Conservation (phyloP, 768 basidiomycete genomes). For the Podaxis rugospora region DNA sequence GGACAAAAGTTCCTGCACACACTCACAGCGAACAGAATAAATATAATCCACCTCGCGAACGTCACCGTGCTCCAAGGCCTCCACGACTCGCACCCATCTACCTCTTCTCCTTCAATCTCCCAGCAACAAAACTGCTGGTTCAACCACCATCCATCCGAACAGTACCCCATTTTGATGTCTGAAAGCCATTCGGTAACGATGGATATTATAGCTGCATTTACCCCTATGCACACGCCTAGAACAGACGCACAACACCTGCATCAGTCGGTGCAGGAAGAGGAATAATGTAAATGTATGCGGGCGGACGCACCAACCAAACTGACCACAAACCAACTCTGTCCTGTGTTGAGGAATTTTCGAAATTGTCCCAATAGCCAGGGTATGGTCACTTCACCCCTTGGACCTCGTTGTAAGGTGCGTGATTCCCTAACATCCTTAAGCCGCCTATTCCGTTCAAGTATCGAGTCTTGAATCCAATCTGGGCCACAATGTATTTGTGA, state of each 20-base stretch:
- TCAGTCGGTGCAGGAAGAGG: neutral
- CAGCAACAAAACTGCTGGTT: slow-evolving; percentile 98
- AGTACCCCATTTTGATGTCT: slow-evolving; percentile 97
- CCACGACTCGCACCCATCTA: slow-evolving; percentile 88
- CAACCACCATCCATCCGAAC: slow-evolving; percentile 96
- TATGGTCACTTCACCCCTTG: slow-evolving; percentile 46
- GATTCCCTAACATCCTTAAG: slow-evolving; percentile 53
- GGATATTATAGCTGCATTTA: slow-evolving; percentile 92
- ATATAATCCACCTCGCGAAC: slow-evolving; percentile 75
- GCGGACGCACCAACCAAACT: slow-evolving; percentile 74
- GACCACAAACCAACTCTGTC: slow-evolving; percentile 91
- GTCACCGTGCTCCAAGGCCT: slow-evolving; percentile 78
- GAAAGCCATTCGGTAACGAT: slow-evolving; percentile 97
- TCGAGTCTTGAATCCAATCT: slow-evolving; percentile 98
- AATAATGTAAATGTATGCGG: neutral
- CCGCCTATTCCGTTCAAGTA: slow-evolving; percentile 80
- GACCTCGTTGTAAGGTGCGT: slow-evolving; percentile 37
- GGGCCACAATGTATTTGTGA: neutral
- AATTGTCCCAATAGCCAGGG: slow-evolving; percentile 61
- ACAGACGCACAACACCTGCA: neutral
- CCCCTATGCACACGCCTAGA: slow-evolving; percentile 83
- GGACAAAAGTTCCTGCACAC: neutral
- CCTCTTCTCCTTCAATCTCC: slow-evolving; percentile 83
- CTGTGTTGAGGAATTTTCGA: slow-evolving; percentile 56
- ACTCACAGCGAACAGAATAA: slow-evolving; percentile 86